Conservation (phyloP, 331 rosid species). For the Cydonia oblonga region DNA sequence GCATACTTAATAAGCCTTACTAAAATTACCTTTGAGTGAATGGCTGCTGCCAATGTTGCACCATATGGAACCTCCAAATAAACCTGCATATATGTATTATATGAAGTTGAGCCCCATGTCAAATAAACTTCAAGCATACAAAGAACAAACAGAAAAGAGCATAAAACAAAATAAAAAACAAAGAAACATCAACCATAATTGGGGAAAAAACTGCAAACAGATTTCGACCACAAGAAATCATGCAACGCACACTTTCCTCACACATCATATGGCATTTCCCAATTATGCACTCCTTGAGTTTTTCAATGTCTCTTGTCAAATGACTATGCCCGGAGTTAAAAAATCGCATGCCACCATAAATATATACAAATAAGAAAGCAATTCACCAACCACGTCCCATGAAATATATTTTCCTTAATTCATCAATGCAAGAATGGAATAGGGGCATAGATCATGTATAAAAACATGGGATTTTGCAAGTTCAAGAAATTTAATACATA, state of each 20-base stretch:
- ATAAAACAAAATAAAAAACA: background rate
- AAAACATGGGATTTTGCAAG: background rate
- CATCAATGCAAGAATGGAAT: background rate
- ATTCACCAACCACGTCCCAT: background rate
- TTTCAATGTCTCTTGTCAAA: background rate
- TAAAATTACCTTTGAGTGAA: slow-evolving; percentile 63
- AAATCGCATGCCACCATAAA: background rate
- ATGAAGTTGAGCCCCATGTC: slow-evolving; percentile 11
- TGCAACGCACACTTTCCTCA: background rate
- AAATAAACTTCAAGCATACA: background rate
- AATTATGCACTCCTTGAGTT: background rate
- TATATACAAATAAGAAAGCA: background rate
- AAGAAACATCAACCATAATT: background rate
- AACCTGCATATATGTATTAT: slow-evolving; percentile 43
- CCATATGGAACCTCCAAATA: slow-evolving; percentile 86
- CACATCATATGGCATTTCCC: background rate
- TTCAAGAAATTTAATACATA: slow-evolving; percentile 29
- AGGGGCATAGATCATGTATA: background rate
- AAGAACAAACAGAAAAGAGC: background rate
- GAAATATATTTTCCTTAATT: background rate
- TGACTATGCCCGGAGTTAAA: background rate
- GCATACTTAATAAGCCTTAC: slow-evolving; percentile 6
- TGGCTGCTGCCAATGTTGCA: slow-evolving; percentile 52
- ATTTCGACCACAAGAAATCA: background rate
- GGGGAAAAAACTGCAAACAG: background rate